Evolutionary conservation across 768 basidiomycete species (phyloP).

Genomic region (Suillus subaureus): DNA sequence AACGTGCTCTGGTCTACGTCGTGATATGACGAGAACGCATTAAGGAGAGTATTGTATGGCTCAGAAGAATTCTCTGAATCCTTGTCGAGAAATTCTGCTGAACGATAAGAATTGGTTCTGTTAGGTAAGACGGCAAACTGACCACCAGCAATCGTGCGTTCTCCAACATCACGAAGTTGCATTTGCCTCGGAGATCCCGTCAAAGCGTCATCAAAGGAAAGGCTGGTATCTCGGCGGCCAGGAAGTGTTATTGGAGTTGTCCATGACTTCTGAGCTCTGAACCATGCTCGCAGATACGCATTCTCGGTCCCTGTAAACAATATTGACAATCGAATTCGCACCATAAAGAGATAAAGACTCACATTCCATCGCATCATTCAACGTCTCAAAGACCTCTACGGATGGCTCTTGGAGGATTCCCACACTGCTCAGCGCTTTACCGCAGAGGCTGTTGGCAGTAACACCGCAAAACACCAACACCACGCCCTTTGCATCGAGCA

Average conservation of each 20-base stretch:
- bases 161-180: conserved; percentile 72
- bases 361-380: conserved; percentile 95
- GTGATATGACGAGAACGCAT: conserved; percentile 78
- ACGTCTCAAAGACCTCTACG: conserved; percentile 79
- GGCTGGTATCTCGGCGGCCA: conserved; percentile 54
- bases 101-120: conserved; percentile 5
- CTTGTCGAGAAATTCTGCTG: conserved; percentile 26
- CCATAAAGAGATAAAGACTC: conserved; percentile 29
- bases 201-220: conserved; percentile 43
- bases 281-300: conserved; percentile 84
- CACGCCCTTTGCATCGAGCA: conserved; percentile 75
- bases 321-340: conserved; percentile 10
- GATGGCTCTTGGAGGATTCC: conserved; percentile 74
- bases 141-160: conserved; percentile 69
- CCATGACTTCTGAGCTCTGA: conserved; percentile 64
- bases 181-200: conserved; percentile 67
- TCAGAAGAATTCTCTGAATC: conserved; percentile 45
- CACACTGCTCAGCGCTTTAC: conserved; percentile 74
- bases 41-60: conserved; percentile 74
- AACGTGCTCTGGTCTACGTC: conserved; percentile 59
- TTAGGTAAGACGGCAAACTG: conserved; percentile 13
- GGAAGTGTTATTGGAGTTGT: conserved; percentile 51
- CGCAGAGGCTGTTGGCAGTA: conserved; percentile 60
- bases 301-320: conserved; percentile 83
- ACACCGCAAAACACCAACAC: conserved; percentile 90